Conservation (phyloP, 2,329 filamentous ascomycete species). For the Talaromyces verruculosus region DNA sequence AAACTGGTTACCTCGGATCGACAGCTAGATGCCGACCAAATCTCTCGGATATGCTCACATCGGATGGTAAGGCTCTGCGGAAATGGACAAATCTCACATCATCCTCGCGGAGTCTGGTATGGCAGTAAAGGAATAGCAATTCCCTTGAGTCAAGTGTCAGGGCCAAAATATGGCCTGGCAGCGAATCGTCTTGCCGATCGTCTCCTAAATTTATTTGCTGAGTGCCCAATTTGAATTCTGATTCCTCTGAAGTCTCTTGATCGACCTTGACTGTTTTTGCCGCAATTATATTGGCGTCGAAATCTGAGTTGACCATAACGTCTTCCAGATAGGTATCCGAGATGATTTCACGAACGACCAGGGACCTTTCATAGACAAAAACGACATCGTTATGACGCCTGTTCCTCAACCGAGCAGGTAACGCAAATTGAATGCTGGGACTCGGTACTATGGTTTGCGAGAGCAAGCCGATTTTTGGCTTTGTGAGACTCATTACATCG, state of each 20-base stretch:
- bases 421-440: slow-evolving; percentile 71
- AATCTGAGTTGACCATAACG: slow-evolving; percentile 75
- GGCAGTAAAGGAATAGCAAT: slow-evolving; percentile 73
- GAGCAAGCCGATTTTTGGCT: slow-evolving; percentile 67
- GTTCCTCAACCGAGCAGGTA: slow-evolving; percentile 76
- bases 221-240: slow-evolving; percentile 31
- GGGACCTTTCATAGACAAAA: slow-evolving; percentile 77
- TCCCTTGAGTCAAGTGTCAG: slow-evolving; percentile 72
- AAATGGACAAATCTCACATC: slow-evolving; percentile 62
- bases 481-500: slow-evolving; percentile 23
- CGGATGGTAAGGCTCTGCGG: slow-evolving; percentile 59
- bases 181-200: slow-evolving; percentile 25
- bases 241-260: slow-evolving; percentile 41
- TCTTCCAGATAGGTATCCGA: slow-evolving; percentile 67
- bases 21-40: slow-evolving; percentile 69
- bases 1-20: slow-evolving; percentile 66
- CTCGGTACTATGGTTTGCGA: slow-evolving; percentile 76
- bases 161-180: slow-evolving; percentile 79
- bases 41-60: slow-evolving; percentile 54
- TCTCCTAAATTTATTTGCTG: slow-evolving; percentile 18
- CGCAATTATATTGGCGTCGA: slow-evolving; percentile 74
- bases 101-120: slow-evolving; percentile 29
- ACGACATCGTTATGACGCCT: slow-evolving; percentile 74
- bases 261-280: slow-evolving; percentile 70
- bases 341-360: slow-evolving; percentile 75